Base-by-base conservation (phyloP, 768 basidiomycete genomes). In the Mycena galericulata region DNA sequence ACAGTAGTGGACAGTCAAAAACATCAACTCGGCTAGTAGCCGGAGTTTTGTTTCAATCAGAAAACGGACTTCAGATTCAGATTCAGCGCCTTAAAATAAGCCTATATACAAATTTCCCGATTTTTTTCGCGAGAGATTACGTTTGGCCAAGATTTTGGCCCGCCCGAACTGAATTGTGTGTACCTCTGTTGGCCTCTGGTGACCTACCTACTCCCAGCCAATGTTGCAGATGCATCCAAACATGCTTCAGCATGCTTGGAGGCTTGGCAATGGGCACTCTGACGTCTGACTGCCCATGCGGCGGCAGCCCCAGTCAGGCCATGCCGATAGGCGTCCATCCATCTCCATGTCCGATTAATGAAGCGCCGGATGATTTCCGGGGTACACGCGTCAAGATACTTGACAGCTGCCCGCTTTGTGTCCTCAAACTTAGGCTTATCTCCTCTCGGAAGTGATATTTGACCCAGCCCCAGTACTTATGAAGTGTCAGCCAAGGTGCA, bases 271-370 rank as follows among this genome's bases (percentile, higher is more conserved):
- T 36, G 14, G 57, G 12, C 63, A 73, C 72, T 77, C 66, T 78
- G 75, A 69, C 76, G 75, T 18, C 70, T 43, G 3, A 78, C 77
- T 26, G 78, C 77, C 76, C 77, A 80, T 45, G 72, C 77, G 29
- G 77, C 76, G 26, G 74, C 74, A 45, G 72, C 75, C 24, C 75
- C 77, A 17, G 57, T 78, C 7, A 78, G 56, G 9, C 79, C 78
- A 6, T 46, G 29, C 4, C 67, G 50, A 41, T 79, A 81, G 4
- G 76, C 73, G 67, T 65, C 66, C 68, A 75, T 73, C 38, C 76
- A 81, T 1, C 65, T 27, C 70, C 71, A 76, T 11, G 76, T 70
- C 6, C 63, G 45, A 32, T 77, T 76, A 55, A 79, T 70, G 50
- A 78, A 80, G 14, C 69, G 59, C 3, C 62, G 55, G 26, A 77